Percentiles rank a stretch among this genome's conserved stretches.
Conservation (phyloP, 163 green algal genomes). For the Volvox carteri region DNA sequence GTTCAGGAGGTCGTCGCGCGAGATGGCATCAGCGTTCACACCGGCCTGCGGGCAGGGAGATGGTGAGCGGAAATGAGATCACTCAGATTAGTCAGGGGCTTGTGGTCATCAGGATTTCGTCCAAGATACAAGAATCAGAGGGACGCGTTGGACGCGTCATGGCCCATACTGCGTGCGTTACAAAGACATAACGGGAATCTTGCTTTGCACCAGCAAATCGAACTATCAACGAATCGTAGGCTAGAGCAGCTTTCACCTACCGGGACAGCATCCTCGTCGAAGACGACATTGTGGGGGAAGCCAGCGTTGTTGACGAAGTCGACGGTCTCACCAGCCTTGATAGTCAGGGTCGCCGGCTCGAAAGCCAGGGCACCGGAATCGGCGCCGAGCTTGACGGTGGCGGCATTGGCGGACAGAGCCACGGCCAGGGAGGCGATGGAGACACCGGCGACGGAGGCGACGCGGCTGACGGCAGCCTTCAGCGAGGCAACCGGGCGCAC, state of each 20-base stretch:
- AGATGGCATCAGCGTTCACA: conserved; percentile 91
- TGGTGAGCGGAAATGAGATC: no score
- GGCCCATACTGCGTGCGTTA: no score
- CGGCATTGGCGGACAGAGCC: conserved; percentile 80
- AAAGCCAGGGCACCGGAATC: conserved; percentile 91
- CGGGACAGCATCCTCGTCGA: conserved; percentile 97
- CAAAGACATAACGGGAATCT: no score
- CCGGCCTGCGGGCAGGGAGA: conserved; percentile 85
- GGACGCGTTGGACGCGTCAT: no score
- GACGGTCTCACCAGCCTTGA: conserved; percentile 88
- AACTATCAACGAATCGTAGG: no score
- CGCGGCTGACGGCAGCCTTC: conserved; percentile 55
- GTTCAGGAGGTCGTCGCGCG: conserved; percentile 96
- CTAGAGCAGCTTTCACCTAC: no score
- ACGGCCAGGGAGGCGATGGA: conserved; percentile 81
- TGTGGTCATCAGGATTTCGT: no score
- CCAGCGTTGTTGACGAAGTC: conserved; percentile 93
- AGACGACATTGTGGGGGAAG: conserved; percentile 96
- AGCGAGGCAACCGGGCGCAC: conserved; percentile 51
- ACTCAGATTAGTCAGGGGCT: no score
- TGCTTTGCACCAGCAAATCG: no score
- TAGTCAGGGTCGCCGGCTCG: conserved; percentile 81
- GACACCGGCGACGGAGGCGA: conserved; percentile 77
- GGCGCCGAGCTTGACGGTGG: conserved; percentile 88
- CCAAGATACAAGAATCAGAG: no score